These are phyloP conservation scores for Schizophyllum commune DNA, from an alignment of 1,284 basidiomycete genomes.

Conservation along the genomic window DNA sequence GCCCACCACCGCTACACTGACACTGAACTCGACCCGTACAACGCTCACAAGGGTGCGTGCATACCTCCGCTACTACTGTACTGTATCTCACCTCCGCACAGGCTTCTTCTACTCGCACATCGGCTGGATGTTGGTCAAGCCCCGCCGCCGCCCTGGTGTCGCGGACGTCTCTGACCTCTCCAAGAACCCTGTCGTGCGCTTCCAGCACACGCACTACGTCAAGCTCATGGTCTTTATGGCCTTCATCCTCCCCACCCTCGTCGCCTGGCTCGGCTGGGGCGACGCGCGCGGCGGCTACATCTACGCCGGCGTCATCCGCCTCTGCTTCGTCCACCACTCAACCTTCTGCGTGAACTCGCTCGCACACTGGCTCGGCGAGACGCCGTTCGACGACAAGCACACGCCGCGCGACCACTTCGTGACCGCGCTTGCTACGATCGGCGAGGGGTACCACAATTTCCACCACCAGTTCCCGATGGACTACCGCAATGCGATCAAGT, in stretches of 20 bases:
- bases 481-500: slow-evolving; percentile 88
- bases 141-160: slow-evolving; percentile 79
- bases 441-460: slow-evolving; percentile 97
- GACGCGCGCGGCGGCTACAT: slow-evolving; percentile 82
- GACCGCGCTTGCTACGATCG: slow-evolving; percentile 83
- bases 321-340: slow-evolving; percentile 88
- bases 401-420: slow-evolving; percentile 85
- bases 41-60: slow-evolving; percentile 50
- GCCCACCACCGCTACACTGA: slow-evolving; percentile 95
- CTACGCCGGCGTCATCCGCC: slow-evolving; percentile 77
- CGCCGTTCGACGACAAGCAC: slow-evolving; percentile 93
- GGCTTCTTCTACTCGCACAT: slow-evolving; percentile 74
- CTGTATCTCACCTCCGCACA: slow-evolving; percentile 14
- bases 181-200: slow-evolving; percentile 71
- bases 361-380: slow-evolving; percentile 89
- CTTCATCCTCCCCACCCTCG: slow-evolving; percentile 66
- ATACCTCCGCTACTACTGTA: not conserved
- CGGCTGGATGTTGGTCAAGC: slow-evolving; percentile 92
- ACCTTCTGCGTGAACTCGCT: slow-evolving; percentile 96
- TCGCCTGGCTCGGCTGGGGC: slow-evolving; percentile 78
- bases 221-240: slow-evolving; percentile 66
- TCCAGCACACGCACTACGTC: slow-evolving; percentile 85
- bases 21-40: slow-evolving; percentile 92
- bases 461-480: slow-evolving; percentile 94
- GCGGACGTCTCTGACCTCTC: slow-evolving; percentile 84